phyloP scores from a whole-genome alignment of 805 yeast genomes.

The Nakazawaea anatomiae region DNA sequence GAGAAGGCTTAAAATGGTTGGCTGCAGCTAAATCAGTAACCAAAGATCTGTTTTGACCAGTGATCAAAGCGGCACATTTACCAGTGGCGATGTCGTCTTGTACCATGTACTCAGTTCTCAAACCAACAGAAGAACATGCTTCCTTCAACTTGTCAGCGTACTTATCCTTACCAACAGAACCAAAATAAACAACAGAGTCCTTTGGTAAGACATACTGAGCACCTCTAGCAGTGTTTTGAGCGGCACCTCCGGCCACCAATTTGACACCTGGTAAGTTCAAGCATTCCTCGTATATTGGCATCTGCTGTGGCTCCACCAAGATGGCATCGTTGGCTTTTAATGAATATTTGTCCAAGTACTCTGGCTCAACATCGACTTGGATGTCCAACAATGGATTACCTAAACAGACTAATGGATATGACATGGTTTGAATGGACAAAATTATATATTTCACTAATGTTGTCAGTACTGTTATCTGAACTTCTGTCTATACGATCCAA shows the following conservation, averaged over 20 bases:
- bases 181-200: constrained; percentile 84
- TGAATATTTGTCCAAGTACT: constrained; percentile 71
- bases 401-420: constrained; percentile 71
- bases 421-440: constrained; percentile 27
- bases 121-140: constrained; percentile 88
- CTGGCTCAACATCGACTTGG: constrained; percentile 67
- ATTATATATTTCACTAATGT: background rate
- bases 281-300: constrained; percentile 81
- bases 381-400: constrained; percentile 91
- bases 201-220: constrained; percentile 88
- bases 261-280: constrained; percentile 54
- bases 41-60: constrained; percentile 83
- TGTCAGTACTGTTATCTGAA: background rate
- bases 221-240: constrained; percentile 98
- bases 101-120: constrained; percentile 78
- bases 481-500: background rate
- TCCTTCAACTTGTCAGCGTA: constrained; percentile 73
- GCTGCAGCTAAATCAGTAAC: constrained; percentile 98
- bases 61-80: constrained; percentile 94
- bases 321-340: constrained; percentile 93
- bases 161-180: constrained; percentile 91
- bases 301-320: constrained; percentile 72
- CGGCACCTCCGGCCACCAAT: constrained; percentile 97
- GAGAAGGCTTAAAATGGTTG: constrained; percentile 88
- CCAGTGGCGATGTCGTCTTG: constrained; percentile 81